Base-by-base conservation (phyloP, 169 alveolate genomes). In the Hammondia hammondi region DNA sequence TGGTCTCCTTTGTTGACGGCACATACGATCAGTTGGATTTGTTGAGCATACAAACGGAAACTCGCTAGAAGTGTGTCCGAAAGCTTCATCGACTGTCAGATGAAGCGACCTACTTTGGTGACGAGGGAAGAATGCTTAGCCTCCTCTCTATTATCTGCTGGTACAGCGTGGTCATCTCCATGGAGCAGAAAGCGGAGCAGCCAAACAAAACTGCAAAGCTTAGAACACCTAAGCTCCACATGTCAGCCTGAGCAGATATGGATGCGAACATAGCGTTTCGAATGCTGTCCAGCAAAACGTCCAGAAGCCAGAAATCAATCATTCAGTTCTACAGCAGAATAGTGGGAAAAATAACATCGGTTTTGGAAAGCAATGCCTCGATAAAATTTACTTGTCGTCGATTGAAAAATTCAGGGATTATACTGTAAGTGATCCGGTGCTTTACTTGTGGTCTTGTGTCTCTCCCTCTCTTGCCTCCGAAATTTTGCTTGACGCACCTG, bases 151-250 rank as follows among this genome's bases (percentile, higher is more conserved):
- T 81, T 14, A 92, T 92, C 73, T 73, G 92, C 52, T 81, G 95
- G 84, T 88, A 94, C 85, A 94, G 73, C 19, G 72, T 94, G 48
- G 91, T 46, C n/a, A 71, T 52, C 35, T 94, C 94, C 48, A 19
- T 43, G 35, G 85, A 89, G 37, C 90, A 91, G 82, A 96, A 96
- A 48, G 97, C 96, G 35, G 94, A 73, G 14, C 94, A 90, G 46
- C 97, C 97, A 35, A 94, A 95, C 12, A 96, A 87, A 46, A 94
- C 93, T 43, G 94, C 97, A 52, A 94, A 96, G 27, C 96, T 72
- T 70, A 96, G 35, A 27, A 95, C 97, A 43, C 97, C 97, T 27
- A 96, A 87, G 48, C 96, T 84, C 97, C 97, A 96, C 91, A 96
- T 95, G 95, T 96, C 97, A 21, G 93, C 91, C 92, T 96, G 94